Percentiles rank a stretch among this genome's conserved stretches.
These are phyloP conservation scores for Trypanosoma theileri DNA, from an alignment of 208 protist genomes.

Conservation along the genomic window DNA sequence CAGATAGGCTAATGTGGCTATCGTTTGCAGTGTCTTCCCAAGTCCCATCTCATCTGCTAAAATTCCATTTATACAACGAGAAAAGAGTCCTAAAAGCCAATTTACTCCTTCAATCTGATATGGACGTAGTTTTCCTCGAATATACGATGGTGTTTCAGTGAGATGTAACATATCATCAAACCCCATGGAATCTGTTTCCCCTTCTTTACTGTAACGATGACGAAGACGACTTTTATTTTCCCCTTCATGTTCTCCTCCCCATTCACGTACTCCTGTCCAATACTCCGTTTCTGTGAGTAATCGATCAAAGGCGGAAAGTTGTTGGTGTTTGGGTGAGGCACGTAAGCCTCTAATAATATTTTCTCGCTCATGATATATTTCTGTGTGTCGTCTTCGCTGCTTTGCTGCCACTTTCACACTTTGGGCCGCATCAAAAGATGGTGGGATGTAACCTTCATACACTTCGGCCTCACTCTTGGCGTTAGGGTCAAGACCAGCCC, in stretches of 20 bases:
- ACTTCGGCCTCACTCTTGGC: slow-evolving; percentile 47
- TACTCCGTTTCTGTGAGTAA: slow-evolving; percentile 84
- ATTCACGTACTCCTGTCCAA: slow-evolving; percentile 83
- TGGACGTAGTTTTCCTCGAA: slow-evolving; percentile 90
- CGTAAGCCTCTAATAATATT: slow-evolving; percentile 65
- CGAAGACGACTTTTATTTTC: slow-evolving; percentile 28
- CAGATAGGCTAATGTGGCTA: slow-evolving; percentile 96
- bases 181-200: slow-evolving; percentile 46
- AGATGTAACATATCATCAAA: slow-evolving; percentile 73
- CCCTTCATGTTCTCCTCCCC: slow-evolving; percentile 26
- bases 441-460: slow-evolving; percentile 72
- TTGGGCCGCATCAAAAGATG: slow-evolving; percentile 49
- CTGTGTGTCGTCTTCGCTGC: slow-evolving; percentile 35
- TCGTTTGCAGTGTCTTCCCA: slow-evolving; percentile 97
- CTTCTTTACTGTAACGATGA: slow-evolving; percentile 16
- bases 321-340: slow-evolving; percentile 56
- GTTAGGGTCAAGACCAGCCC: slow-evolving; percentile 70
- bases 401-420: slow-evolving; percentile 38
- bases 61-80: slow-evolving; percentile 97
- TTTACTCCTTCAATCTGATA: slow-evolving; percentile 99
- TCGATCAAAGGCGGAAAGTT: slow-evolving; percentile 69
- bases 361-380: slow-evolving; percentile 62
- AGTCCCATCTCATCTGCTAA: slow-evolving; percentile 99
- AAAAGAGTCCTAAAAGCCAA: slow-evolving; percentile 97
- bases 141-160: slow-evolving; percentile 86